Conservation (phyloP, 257 asterid genomes). For the Solanum clarkiae region DNA sequence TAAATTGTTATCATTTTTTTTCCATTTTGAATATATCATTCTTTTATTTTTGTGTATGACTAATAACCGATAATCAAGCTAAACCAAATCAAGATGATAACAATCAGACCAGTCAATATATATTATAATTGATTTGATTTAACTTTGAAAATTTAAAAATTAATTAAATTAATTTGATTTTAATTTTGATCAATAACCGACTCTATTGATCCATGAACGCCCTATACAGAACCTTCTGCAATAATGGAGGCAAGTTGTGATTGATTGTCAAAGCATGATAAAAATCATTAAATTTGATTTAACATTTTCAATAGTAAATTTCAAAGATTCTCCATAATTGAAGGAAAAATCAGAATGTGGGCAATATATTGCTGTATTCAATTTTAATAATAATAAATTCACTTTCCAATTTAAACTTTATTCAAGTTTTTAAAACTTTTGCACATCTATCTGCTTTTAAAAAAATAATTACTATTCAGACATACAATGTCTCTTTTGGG, state of each 20-base stretch:
- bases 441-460: background rate
- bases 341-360: background rate
- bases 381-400: background rate
- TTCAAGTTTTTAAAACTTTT: background rate
- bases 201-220: too few relatives aligned
- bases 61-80: too few relatives aligned
- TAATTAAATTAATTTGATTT: too few relatives aligned
- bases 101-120: too few relatives aligned
- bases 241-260: background rate
- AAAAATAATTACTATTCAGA: background rate
- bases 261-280: background rate
- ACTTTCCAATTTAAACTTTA: background rate
- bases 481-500: background rate
- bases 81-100: too few relatives aligned
- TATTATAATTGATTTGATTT: too few relatives aligned
- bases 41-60: too few relatives aligned
- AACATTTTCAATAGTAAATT: background rate
- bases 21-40: too few relatives aligned
- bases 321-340: background rate
- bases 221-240: background rate
- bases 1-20: too few relatives aligned
- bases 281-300: background rate
- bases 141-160: too few relatives aligned
- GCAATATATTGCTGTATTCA: background rate
- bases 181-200: too few relatives aligned